phyloP scores from a whole-genome alignment of 345 rosid genomes.

The Rhodamnia rubescens region DNA sequence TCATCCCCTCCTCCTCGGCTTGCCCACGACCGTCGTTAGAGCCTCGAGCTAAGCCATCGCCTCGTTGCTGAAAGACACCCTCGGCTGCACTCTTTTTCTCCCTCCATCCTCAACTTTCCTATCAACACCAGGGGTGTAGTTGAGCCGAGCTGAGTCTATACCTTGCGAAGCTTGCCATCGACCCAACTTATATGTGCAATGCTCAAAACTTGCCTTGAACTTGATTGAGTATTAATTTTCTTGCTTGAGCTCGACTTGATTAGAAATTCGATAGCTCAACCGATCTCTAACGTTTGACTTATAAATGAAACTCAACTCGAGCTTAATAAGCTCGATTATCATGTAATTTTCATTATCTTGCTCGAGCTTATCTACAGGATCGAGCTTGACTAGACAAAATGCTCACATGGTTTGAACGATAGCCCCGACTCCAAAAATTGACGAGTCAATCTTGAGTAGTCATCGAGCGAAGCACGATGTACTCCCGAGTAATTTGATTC shows the following conservation, averaged over 20 bases:
- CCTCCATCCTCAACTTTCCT: too few species aligned
- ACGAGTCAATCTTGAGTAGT: background rate
- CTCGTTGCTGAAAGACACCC: too few species aligned
- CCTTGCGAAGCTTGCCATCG: background rate
- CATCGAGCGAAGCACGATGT: background rate
- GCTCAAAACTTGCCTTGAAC: background rate
- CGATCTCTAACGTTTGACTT: background rate
- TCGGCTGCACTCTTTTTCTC: too few species aligned
- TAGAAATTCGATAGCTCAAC: background rate
- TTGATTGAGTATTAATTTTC: background rate
- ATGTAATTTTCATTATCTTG: background rate
- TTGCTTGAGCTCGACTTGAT: background rate
- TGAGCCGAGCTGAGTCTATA: background rate
- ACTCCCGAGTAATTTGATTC: background rate
- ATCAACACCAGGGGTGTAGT: too few species aligned
- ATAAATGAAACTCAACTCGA: background rate
- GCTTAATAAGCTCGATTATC: background rate
- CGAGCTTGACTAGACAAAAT: background rate
- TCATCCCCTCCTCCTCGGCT: too few species aligned
- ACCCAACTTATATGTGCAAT: background rate
- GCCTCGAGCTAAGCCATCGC: background rate
- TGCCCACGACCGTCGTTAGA: too few species aligned
- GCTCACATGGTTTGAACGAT: background rate
- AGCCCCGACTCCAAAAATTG: background rate
- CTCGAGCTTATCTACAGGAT: background rate